phyloP scores from a whole-genome alignment of 305 asterid genomes.

The Stenogyne calaminthoides region DNA sequence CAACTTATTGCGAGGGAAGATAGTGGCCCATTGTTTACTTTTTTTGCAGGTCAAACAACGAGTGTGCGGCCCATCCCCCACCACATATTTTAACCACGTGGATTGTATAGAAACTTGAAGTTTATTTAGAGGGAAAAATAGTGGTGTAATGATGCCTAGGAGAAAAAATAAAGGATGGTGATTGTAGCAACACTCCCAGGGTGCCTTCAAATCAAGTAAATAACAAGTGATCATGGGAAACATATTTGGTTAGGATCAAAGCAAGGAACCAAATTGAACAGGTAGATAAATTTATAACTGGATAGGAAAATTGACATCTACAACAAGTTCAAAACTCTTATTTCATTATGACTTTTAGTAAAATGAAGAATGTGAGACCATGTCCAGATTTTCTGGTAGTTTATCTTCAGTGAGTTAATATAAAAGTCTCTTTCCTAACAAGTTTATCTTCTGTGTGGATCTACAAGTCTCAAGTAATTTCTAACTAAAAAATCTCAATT shows the following conservation, averaged over 20 bases:
- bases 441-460: background rate
- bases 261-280: background rate
- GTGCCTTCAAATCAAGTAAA: background rate
- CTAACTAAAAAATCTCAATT: background rate
- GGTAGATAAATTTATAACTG: background rate
- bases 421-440: background rate
- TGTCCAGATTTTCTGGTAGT: slow-evolving; percentile 1
- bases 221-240: background rate
- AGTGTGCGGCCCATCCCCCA: background rate
- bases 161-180: background rate
- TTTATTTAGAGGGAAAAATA: background rate
- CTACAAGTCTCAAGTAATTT: background rate
- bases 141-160: background rate
- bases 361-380: background rate
- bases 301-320: background rate
- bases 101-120: background rate
- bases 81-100: background rate
- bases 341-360: background rate
- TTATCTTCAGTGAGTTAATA: background rate
- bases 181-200: background rate
- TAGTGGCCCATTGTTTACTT: background rate
- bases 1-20: background rate
- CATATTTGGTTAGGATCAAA: background rate
- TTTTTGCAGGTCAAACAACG: background rate
- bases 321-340: background rate